Evolutionary conservation across 2,329 filamentous ascomycete genomes (phyloP).

Genomic region (Ascochyta clinopodiicola): DNA sequence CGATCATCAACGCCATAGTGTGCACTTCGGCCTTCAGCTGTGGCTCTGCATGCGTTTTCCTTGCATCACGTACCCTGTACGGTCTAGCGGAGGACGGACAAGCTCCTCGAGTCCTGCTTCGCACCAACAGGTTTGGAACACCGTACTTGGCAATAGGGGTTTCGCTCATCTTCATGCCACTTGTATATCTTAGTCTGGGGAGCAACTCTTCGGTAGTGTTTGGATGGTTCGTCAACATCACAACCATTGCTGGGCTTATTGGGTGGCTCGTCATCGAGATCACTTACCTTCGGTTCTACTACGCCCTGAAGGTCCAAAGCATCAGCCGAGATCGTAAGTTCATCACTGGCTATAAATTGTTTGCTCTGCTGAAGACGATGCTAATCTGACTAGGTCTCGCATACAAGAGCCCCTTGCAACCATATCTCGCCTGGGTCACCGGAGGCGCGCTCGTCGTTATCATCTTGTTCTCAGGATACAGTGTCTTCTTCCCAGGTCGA

Average conservation of each 20-base stretch:
- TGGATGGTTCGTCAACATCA: conserved; percentile 72
- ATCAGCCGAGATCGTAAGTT: conserved; percentile 44
- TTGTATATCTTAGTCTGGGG: conserved; percentile 65
- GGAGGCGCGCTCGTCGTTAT: conserved; percentile 61
- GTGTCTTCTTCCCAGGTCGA: conserved; percentile 69
- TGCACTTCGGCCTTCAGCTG: conserved; percentile 19
- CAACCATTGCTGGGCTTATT: conserved; percentile 59
- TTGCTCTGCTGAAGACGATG: conserved; percentile 44
- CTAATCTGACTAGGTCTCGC: neutral
- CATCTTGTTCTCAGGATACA: conserved; percentile 76
- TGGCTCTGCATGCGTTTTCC: conserved; percentile 25
- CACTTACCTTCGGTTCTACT: conserved; percentile 54
- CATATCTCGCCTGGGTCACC: conserved; percentile 25
- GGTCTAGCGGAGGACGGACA: conserved; percentile 21
- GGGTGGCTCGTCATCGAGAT: conserved; percentile 60
- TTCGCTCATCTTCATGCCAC: conserved; percentile 59
- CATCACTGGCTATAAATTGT: no score
- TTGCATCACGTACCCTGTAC: conserved; percentile 24
- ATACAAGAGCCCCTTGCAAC: conserved; percentile 6
- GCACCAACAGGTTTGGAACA: conserved; percentile 63
- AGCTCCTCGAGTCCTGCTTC: conserved; percentile 22
- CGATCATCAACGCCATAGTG: conserved; percentile 23
- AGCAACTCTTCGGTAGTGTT: conserved; percentile 57
- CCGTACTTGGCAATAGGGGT: conserved; percentile 70
- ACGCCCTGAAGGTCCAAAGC: conserved; percentile 49